These are phyloP conservation scores for Trametes maxima DNA, from an alignment of 768 basidiomycete genomes.

Conservation along the genomic window DNA sequence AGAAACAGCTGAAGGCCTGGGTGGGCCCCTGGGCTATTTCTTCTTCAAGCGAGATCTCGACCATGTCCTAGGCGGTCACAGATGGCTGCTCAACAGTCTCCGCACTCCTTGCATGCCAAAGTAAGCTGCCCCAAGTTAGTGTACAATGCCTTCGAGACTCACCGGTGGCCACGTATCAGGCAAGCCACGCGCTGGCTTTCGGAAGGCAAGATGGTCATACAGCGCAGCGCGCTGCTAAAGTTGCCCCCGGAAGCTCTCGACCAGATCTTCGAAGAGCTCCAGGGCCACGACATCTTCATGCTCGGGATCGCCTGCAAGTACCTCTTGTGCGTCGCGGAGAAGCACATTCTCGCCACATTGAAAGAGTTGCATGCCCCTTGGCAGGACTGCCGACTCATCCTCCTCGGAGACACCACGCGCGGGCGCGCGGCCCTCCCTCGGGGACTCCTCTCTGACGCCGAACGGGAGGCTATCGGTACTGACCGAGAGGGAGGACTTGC, in stretches of 20 bases:
- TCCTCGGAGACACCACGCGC: background rate
- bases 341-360: background rate
- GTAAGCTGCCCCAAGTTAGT: too few species aligned
- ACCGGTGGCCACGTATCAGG: background rate
- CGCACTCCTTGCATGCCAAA: too few species aligned
- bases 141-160: too few species aligned
- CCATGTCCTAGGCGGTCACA: too few species aligned
- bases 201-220: background rate
- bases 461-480: background rate
- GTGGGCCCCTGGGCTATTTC: too few species aligned
- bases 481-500: background rate
- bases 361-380: slow-evolving; percentile 3
- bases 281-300: background rate
- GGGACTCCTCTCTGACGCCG: background rate
- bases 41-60: too few species aligned
- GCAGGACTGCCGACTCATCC: background rate
- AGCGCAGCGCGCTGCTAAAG: background rate
- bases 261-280: background rate
- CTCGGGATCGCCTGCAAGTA: slow-evolving; percentile 7
- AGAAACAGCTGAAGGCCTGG: too few species aligned
- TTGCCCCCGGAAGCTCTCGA: background rate
- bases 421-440: background rate
- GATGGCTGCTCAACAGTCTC: too few species aligned
- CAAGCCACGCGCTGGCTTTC: background rate
- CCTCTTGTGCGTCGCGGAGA: background rate